Base-by-base conservation (phyloP, 306 rosid genomes). In the Trichosanthes cucumerina region DNA sequence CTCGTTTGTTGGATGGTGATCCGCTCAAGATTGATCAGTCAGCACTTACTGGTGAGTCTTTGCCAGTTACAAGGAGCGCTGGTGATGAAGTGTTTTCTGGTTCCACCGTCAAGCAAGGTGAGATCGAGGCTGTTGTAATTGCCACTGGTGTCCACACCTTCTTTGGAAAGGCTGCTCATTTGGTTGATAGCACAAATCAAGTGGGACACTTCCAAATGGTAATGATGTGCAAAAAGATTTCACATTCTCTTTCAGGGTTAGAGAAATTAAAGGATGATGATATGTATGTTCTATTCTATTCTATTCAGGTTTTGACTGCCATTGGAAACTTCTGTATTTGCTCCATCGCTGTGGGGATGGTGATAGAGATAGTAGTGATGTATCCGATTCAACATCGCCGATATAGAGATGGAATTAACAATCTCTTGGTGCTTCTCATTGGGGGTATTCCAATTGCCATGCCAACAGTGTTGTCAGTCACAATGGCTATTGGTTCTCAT, bases 401-500 rank as follows among this genome's bases (percentile, higher is more conserved):
- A 41, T 93, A 93, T 47, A 88, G 98, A 76, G 84, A 77, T 69
- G 98, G 98, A 43, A 93, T 93, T 62, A 88, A 93, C 87, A 91
- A 93, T 71, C 93, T 93, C 56, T 77, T 91, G 89, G 98, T 93
- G 79, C 96, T 93, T 43, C 96, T 91, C 85, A 93, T 93, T 16
- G 98, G 98, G 57, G 98, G 98, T 8, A 93, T 93, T 80, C 98
- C 97, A 7, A 93, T 93, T 79, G 98, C 98, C 70, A 91, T 93
- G 97, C 98, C 97, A 21, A 93, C 98, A 1, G 97, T 93, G 11
- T 86, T 93, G 86, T 93, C 96, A 0, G 98, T 93, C 19, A 93
- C 97, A n/a, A 93, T 93, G 98, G 98, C 97, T 56, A 93, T 93
- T 82, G 98, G 97, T 70, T 93, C 98, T 44, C 98, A 91, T 79